Conservation (phyloP, 2,329 filamentous ascomycete species). For the Aureobasidium sp. region DNA sequence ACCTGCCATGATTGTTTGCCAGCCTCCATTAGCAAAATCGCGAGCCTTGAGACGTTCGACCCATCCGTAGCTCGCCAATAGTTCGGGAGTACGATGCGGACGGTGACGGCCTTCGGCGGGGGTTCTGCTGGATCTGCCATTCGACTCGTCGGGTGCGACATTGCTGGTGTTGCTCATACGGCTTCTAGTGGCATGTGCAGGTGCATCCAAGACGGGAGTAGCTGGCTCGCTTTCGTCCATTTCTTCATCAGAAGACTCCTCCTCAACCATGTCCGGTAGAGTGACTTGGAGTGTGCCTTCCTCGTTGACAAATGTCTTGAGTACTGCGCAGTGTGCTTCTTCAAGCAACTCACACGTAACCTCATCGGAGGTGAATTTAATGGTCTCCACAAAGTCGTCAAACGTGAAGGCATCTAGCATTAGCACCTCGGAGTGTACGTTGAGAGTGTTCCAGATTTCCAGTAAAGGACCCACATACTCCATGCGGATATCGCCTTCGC, state of each 20-base stretch:
- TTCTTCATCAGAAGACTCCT: constrained; percentile 62
- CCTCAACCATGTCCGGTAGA: constrained; percentile 64
- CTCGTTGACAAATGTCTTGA: constrained; percentile 75
- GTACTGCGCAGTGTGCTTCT: constrained; percentile 82
- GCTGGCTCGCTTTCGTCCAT: constrained; percentile 49
- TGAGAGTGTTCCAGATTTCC: constrained; percentile 93
- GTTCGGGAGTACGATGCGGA: constrained; percentile 62
- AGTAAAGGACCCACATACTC: constrained; percentile 76
- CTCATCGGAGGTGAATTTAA: constrained; percentile 66
- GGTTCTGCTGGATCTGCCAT: constrained; percentile 13
- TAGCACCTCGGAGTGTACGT: constrained; percentile 95
- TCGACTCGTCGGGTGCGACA: constrained; percentile 64
- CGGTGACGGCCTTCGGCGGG: constrained; percentile 18
- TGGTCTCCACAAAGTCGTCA: constrained; percentile 86
- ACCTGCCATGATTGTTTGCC: constrained; percentile 83
- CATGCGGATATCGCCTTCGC: constrained; percentile 57
- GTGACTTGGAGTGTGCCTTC: constrained; percentile 73
- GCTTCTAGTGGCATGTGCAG: constrained; percentile 72
- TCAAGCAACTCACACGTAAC: constrained; percentile 75
- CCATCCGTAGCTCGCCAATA: constrained; percentile 71
- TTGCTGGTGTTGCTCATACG: constrained; percentile 51
- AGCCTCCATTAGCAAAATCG: constrained; percentile 79
- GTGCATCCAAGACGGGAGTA: constrained; percentile 60
- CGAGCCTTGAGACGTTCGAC: constrained; percentile 73
- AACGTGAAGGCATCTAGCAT: constrained; percentile 94